These are phyloP conservation scores for Cryptococcus sp. DNA, from an alignment of 1,284 basidiomycete species.

Conservation along the genomic window DNA sequence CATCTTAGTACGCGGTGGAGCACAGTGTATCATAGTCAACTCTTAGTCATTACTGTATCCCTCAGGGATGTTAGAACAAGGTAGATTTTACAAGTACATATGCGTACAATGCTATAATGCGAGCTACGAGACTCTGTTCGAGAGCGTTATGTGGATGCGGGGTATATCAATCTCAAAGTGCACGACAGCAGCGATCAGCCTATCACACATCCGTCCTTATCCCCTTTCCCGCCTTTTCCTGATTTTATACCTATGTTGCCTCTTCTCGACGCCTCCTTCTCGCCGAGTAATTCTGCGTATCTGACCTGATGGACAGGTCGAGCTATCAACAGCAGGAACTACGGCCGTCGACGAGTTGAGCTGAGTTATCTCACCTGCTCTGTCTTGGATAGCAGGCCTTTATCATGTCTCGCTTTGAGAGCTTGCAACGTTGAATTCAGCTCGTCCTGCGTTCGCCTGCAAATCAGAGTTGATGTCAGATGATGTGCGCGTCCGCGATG, in stretches of 20 bases:
- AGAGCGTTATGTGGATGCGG: neutral
- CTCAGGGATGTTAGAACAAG: too few species aligned
- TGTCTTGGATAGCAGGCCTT: conserved; percentile 50
- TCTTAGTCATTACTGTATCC: too few species aligned
- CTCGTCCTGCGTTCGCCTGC: conserved; percentile 47
- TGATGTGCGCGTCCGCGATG: neutral
- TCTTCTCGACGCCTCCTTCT: conserved; percentile 28
- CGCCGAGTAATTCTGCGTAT: conserved; percentile 50
- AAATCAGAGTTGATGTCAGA: conserved; percentile 4
- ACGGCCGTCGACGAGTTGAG: neutral
- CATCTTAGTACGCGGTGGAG: too few species aligned
- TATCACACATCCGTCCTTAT: neutral
- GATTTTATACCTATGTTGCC: neutral
- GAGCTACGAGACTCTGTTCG: too few species aligned
- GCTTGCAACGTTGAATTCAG: conserved; percentile 44
- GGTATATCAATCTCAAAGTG: neutral
- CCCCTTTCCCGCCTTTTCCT: neutral
- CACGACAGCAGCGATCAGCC: neutral
- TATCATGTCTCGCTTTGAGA: conserved; percentile 49
- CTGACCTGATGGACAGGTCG: conserved; percentile 30
- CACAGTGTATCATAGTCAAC: too few species aligned
- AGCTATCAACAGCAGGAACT: neutral
- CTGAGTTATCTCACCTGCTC: conserved; percentile 50
- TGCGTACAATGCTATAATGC: neutral
- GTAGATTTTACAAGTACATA: neutral